Evolutionary conservation across 768 basidiomycete species (phyloP).

Genomic region (Tricholoma furcatifolium): DNA sequence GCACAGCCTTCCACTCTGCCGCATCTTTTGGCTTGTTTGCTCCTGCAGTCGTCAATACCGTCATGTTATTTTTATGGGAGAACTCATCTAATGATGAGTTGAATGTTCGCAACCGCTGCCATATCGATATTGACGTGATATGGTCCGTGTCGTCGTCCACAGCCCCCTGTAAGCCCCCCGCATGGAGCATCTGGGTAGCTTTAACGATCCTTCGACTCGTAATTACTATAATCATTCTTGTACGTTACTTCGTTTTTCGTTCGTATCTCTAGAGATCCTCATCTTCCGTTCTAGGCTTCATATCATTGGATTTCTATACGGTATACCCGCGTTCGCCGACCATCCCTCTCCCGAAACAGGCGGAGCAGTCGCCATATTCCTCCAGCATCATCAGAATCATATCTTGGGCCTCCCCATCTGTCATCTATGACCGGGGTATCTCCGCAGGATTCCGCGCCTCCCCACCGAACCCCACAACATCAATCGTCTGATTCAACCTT

Average conservation of each 20-base stretch:
- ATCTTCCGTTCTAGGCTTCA: constrained; percentile 19
- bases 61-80: constrained; percentile 54
- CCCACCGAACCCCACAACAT: constrained; percentile 13
- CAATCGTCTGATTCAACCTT: constrained; percentile 23
- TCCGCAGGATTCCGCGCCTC: not conserved
- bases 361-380: constrained; percentile 9
- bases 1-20: constrained; percentile 35
- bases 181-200: constrained; percentile 55
- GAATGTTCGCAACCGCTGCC: constrained; percentile 45
- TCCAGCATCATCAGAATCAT: constrained; percentile 14
- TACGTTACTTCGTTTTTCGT: constrained; percentile 34
- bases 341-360: constrained; percentile 18
- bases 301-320: constrained; percentile 26
- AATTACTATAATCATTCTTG: constrained; percentile 50
- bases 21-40: constrained; percentile 48
- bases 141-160: constrained; percentile 48
- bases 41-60: constrained; percentile 56
- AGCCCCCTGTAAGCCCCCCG: constrained; percentile 25
- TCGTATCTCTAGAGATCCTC: not conserved
- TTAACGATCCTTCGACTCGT: constrained; percentile 52
- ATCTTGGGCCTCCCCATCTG: constrained; percentile 13
- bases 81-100: constrained; percentile 34
- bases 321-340: constrained; percentile 25
- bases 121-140: constrained; percentile 62
- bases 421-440: constrained; percentile 17